These are phyloP conservation scores for Deakozyma indianensis DNA, from an alignment of 805 yeast species.

Conservation along the genomic window DNA sequence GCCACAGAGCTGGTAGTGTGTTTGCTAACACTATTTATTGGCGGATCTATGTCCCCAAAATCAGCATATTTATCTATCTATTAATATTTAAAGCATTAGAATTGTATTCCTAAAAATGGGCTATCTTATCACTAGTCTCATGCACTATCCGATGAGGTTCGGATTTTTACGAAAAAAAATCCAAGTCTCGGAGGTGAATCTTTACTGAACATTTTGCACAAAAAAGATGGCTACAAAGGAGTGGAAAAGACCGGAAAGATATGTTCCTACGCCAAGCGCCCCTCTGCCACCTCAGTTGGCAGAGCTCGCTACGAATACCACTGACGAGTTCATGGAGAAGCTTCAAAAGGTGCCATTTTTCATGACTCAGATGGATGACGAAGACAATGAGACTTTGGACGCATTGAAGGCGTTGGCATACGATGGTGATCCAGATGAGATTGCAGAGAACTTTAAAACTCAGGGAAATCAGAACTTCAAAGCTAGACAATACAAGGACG, in stretches of 20 bases:
- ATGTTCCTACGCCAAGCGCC: background rate
- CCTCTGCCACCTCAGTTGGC: background rate
- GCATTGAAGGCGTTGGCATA: constrained; percentile 85
- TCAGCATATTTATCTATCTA: too few species aligned
- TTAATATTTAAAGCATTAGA: too few species aligned
- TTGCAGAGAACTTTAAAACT: constrained; percentile 75
- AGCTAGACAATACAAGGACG: constrained; percentile 55
- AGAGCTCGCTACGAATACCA: constrained; percentile 27
- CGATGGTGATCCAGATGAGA: constrained; percentile 90
- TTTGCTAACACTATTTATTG: too few species aligned
- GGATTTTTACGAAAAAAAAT: too few species aligned
- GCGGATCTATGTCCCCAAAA: too few species aligned
- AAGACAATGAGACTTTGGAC: constrained; percentile 53
- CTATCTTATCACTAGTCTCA: too few species aligned
- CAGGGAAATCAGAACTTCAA: constrained; percentile 87
- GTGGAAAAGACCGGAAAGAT: background rate
- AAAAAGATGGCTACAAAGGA: too few species aligned
- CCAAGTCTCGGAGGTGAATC: too few species aligned
- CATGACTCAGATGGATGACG: constrained; percentile 76
- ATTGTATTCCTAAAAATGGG: too few species aligned
- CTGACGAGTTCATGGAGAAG: constrained; percentile 65
- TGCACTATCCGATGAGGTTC: too few species aligned
- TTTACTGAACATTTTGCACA: too few species aligned
- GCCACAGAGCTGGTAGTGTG: too few species aligned
- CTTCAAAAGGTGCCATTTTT: constrained; percentile 81